Evolutionary conservation across 352 stramenopile species (phyloP).

Genomic region (Phytophthora pisi): DNA sequence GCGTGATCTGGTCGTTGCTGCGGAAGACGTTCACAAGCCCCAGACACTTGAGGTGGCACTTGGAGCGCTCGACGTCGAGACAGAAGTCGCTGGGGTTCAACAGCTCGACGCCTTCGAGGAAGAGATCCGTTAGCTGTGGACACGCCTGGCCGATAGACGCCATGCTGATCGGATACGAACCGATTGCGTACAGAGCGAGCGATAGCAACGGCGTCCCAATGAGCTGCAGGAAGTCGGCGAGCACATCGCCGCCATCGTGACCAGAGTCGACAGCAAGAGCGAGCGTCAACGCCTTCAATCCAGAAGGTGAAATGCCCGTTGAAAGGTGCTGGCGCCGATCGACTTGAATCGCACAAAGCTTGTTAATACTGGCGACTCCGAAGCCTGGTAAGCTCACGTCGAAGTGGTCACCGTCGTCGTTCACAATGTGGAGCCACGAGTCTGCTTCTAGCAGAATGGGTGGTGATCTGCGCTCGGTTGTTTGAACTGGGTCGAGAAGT

Average conservation of each 20-base stretch:
- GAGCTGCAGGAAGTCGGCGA: constrained; percentile 27
- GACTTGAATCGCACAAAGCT: neutral
- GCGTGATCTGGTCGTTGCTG: constrained; percentile 22
- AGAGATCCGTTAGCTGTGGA: constrained; percentile 31
- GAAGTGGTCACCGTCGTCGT: constrained; percentile 15
- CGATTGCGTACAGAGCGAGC: constrained; percentile 22
- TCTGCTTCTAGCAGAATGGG: constrained; percentile 17
- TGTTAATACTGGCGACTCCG: constrained; percentile 17
- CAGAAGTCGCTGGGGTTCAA: constrained; percentile 17
- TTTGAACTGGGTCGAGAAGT: constrained; percentile 4
- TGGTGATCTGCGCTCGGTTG: neutral
- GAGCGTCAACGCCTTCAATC: constrained; percentile 24
- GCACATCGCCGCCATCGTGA: constrained; percentile 20
- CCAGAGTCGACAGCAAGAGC: constrained; percentile 20
- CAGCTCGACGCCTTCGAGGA: constrained; percentile 36
- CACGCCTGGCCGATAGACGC: constrained; percentile 22
- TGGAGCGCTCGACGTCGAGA: constrained; percentile 1
- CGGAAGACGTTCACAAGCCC: constrained; percentile 31
- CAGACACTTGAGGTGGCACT: constrained; percentile 20
- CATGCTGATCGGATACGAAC: constrained; percentile 21
- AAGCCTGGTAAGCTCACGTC: constrained; percentile 41
- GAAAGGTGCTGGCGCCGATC: constrained; percentile 1
- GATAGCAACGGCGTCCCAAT: constrained; percentile 22
- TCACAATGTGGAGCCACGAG: constrained; percentile 31
- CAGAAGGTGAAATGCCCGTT: neutral